Evolutionary conservation across 768 basidiomycete genomes (phyloP).

Genomic region (Mycena galericulata): DNA sequence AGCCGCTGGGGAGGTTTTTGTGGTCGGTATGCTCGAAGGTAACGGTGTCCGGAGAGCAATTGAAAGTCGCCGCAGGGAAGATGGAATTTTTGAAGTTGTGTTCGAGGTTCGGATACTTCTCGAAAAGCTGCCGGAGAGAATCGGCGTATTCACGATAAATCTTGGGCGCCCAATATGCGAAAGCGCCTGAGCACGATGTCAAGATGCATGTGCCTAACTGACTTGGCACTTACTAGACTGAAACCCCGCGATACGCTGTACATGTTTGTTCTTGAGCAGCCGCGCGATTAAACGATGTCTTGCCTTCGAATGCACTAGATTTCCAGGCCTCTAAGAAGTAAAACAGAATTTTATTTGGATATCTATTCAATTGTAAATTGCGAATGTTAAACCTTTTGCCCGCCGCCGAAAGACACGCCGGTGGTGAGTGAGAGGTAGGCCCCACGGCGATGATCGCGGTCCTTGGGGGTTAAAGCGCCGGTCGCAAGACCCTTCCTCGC

Average conservation of each 20-base stretch:
- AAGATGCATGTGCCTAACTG: neutral
- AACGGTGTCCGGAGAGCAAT: neutral
- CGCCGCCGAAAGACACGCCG: neutral
- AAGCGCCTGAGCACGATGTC: neutral
- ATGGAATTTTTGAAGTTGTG: neutral
- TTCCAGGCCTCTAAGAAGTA: neutral
- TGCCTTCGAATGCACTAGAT: neutral
- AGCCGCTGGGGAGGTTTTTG: neutral
- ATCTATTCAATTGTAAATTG: too few species aligned
- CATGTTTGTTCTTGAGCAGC: neutral
- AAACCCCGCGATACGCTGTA: conserved; percentile 6
- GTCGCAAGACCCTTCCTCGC: neutral
- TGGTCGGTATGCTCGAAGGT: neutral
- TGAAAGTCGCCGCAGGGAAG: neutral
- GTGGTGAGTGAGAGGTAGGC: neutral
- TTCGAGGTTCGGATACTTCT: conserved; percentile 7
- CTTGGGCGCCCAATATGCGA: conserved; percentile 19
- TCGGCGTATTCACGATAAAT: conserved; percentile 10
- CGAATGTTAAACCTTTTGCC: neutral
- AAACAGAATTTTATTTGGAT: too few species aligned
- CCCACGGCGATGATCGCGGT: neutral
- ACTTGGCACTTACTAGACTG: neutral
- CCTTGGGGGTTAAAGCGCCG: too few species aligned
- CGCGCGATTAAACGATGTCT: neutral
- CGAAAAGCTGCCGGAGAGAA: neutral